Conservation (phyloP, 441 rosid species). For the California macrophylla region DNA sequence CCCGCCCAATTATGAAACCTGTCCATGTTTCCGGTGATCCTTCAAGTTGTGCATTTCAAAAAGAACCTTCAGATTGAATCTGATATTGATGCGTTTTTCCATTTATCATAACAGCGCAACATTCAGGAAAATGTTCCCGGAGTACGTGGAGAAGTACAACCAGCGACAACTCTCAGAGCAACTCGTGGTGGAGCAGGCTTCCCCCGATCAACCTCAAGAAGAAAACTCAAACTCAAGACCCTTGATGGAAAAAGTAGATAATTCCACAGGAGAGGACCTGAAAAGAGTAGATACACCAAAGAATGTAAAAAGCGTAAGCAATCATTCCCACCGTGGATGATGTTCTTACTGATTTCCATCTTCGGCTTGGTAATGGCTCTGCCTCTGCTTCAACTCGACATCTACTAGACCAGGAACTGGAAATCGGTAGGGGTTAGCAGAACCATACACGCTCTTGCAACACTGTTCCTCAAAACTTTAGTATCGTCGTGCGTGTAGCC, state of each 20-base stretch:
- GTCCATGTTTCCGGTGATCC: neutral
- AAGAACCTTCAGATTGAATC: neutral
- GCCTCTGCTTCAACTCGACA: conserved; percentile 79
- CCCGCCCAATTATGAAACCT: too few species aligned
- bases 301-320: conserved; percentile 49
- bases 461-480: neutral
- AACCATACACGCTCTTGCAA: neutral
- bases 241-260: conserved; percentile 26
- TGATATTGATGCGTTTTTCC: neutral
- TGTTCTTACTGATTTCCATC: conserved; percentile 70
- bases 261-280: conserved; percentile 23
- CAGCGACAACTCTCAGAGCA: conserved; percentile 53
- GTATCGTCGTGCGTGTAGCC: neutral
- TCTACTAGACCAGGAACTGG: conserved; percentile 4
- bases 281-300: conserved; percentile 23
- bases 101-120: conserved; percentile 43
- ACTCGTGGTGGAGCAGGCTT: conserved; percentile 29
- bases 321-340: conserved; percentile 72
- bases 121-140: conserved; percentile 85
- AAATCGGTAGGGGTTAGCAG: conserved; percentile 20
- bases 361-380: conserved; percentile 90
- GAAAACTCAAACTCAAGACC: conserved; percentile 25
- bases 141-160: conserved; percentile 68
- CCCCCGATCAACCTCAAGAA: conserved; percentile 34
- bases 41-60: too few species aligned